Base-by-base conservation (phyloP, 2,329 filamentous ascomycete genomes). In the Penicillium sp. region DNA sequence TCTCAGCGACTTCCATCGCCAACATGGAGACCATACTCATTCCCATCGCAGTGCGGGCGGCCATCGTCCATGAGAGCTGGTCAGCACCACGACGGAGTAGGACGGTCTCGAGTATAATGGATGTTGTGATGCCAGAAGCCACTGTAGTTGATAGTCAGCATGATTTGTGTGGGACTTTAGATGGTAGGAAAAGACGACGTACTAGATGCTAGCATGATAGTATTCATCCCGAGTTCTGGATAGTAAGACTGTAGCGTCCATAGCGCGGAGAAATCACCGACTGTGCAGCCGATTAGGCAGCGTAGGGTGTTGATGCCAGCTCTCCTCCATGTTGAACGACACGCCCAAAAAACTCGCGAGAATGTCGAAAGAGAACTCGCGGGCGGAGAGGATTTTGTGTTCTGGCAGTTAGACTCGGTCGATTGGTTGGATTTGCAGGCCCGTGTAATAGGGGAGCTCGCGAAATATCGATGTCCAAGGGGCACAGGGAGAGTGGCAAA, bases 11-110 rank as follows among this genome's bases (percentile, higher is more conserved):
- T 68, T 87, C 85, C 85, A 87, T 87, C 0, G 84, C 83, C 1
- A 86, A 10, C 85, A 87, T 87, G 0, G 84, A 86, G 10, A 86
- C 81, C 53, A 86, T 72, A 60, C 85, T 86, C 85, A 87, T 87
- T 0, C 85, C 85, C 24, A 82, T 80, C 0, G 85, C 85, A 0
- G 85, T 86, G 49, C 77, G 82, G 2, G 76, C 78, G 0, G 85
- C 85, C 0, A 67, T 68, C 0, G 68, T 59, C 84, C 83, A 86
- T 0, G 81, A 65, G 0, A 87, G 72, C 8, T 73, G 69, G 57
- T 87, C 85, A 1, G 75, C 77, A 0, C 84, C 85, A 0, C 77
- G 66, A 0, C 78, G 78, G 1, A 87, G 80, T 3, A 87, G 76
- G 0, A 80, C 66, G 0, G 84, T 86, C 68, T 87, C 84, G 0